Conservation (phyloP, 352 stramenopile species). For the Pythium guiyangense region DNA sequence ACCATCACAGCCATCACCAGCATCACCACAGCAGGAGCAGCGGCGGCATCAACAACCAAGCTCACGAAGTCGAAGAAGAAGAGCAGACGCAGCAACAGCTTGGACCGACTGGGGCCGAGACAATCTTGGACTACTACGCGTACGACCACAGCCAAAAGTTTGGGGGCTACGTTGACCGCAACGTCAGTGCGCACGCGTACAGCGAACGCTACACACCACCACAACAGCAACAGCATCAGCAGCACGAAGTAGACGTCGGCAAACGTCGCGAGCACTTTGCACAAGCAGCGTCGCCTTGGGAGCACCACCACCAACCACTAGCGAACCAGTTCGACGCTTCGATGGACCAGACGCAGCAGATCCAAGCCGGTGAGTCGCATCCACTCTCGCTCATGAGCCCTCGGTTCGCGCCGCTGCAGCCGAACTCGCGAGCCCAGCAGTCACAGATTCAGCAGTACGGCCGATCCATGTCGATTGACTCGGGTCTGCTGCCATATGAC, state of each 20-base stretch:
- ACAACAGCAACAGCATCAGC: background rate
- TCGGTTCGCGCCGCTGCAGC: background rate
- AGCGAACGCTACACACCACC: constrained; percentile 2
- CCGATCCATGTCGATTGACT: background rate
- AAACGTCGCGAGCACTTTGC: background rate
- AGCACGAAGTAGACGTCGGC: background rate
- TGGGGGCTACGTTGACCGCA: background rate
- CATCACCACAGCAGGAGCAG: constrained; percentile 7
- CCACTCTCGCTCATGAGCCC: background rate
- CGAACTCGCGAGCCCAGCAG: background rate
- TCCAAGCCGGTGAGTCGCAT: background rate
- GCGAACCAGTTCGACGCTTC: background rate
- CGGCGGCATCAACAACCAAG: constrained; percentile 2
- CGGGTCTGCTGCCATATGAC: background rate
- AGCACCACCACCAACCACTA: background rate
- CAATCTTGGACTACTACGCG: constrained; percentile 7
- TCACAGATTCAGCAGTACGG: background rate
- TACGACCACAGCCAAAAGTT: constrained; percentile 7
- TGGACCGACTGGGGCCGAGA: background rate
- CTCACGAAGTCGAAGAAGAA: constrained; percentile 17
- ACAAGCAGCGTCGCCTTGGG: constrained; percentile 2
- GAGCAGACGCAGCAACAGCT: constrained; percentile 1
- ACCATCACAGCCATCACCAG: constrained; percentile 6
- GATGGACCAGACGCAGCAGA: background rate
- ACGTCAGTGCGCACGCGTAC: constrained; percentile 1